These are phyloP conservation scores for Citrus medica DNA, from an alignment of 345 rosid genomes.

Conservation along the genomic window DNA sequence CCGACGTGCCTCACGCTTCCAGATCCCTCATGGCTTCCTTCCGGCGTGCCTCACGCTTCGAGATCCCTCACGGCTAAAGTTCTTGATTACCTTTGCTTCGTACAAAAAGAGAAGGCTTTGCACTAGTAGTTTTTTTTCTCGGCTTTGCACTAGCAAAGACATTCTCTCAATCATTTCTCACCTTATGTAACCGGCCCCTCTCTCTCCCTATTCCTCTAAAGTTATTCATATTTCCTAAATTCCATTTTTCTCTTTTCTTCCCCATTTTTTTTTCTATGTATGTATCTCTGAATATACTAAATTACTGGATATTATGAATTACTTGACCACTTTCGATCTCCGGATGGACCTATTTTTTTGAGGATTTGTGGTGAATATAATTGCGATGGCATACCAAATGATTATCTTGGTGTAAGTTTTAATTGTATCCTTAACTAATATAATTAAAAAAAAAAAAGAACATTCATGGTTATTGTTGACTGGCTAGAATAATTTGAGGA, in stretches of 20 bases:
- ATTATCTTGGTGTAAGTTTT: constrained; percentile 57
- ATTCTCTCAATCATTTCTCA: constrained; percentile 73
- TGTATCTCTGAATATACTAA: not conserved
- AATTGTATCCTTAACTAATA: not conserved
- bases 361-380: constrained; percentile 79
- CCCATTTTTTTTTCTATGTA: not conserved
- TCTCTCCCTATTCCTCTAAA: not conserved
- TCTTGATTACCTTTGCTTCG: no score
- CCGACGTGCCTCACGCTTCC: no score
- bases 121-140: no score
- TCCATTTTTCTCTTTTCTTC: not conserved
- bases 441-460: not conserved
- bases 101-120: no score
- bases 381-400: constrained; percentile 75
- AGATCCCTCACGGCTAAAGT: no score
- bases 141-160: no score
- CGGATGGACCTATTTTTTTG: constrained; percentile 81
- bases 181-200: constrained; percentile 45
- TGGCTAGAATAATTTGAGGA: not conserved
- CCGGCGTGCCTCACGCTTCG: no score
- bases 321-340: constrained; percentile 57
- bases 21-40: no score
- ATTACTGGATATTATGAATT: constrained; percentile 58
- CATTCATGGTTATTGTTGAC: not conserved
- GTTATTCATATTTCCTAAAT: not conserved